Evolutionary conservation across 169 alveolate genomes (phyloP), one percentile per base, ranked within the genome.

Genomic region (Plasmodium reichenowi): DNA sequence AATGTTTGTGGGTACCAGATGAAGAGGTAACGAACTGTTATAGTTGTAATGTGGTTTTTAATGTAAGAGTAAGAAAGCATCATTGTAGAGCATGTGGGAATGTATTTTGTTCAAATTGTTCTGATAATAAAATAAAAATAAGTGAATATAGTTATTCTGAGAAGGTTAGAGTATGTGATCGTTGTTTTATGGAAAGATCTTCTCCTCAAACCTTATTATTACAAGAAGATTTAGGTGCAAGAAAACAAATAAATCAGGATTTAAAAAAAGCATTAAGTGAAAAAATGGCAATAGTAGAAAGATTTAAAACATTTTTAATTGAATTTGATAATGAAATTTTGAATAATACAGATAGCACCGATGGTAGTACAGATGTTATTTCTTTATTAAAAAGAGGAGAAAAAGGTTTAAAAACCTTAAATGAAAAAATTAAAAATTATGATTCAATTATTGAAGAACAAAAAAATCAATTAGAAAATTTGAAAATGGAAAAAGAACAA

Each of bases 151-250:
- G 80, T 17, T 92, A 88, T 45, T 71, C 92, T 22, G 75, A 89
- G 56, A 92, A 74, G 32, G 88, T 87, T 29, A 78, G 91, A 58
- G 76, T 87, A 10, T 94, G 96, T 75, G 91, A 88, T 38, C 93
- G 89, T 48, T 94, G 96, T 72, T 75, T 93, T 26, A 43, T 93
- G 48, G 93, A 92, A 43, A 94, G 94, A 48, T 89, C 94, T 2
- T 83, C 96, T 50, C 88, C 90, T 60, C 94, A 93, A 52, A 88
- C 96, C 38, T 88, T 94, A 43, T 80, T 95, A n/a, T 76, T 94
- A 43, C 96, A 94, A 58, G 96, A 94, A 92, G 96, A 94, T 68
- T 76, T 94, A 74, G 96, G 94, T 50, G 92, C 92, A 50, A 94
- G 94, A 48, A 95, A 92, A 38, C 94, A 92, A 59, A 94, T 94